These are phyloP conservation scores for Cardamine occulta DNA, from an alignment of 345 rosid species.

Conservation along the genomic window DNA sequence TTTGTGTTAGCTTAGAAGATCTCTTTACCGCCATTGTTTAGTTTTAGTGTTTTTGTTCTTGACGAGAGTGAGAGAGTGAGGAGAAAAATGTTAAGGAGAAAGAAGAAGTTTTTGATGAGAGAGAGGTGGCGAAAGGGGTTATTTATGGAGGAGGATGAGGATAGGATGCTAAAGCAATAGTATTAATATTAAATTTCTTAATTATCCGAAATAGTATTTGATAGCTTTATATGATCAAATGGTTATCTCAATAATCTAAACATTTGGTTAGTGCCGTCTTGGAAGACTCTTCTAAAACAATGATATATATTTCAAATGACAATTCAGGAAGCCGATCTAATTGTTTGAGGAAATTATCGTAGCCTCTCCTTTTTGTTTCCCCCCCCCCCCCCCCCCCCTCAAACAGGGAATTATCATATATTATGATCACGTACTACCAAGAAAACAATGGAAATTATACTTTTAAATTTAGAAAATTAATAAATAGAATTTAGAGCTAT, in stretches of 20 bases:
- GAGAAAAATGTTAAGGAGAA: constrained; percentile 11
- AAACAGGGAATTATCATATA: not conserved
- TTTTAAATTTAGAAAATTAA: not conserved
- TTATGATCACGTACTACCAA: not conserved
- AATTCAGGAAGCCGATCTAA: constrained; percentile 1
- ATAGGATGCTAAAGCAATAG: constrained; percentile 31
- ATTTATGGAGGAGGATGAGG: constrained; percentile 49
- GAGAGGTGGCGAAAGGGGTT: constrained; percentile 38
- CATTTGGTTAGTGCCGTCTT: constrained; percentile 35
- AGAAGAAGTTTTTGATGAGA: constrained; percentile 40
- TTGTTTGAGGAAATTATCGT: not conserved
- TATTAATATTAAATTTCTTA: constrained; percentile 23
- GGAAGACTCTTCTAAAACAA: constrained; percentile 33
- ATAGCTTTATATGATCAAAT: constrained; percentile 13
- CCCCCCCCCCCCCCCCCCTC: too few relatives aligned
- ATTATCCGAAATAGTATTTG: constrained; percentile 21
- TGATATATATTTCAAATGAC: constrained; percentile 20
- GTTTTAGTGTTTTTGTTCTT: not conserved
- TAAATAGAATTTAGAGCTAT: not conserved
- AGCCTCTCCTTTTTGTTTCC: not conserved
- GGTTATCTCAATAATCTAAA: constrained; percentile 20
- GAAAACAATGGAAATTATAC: not conserved
- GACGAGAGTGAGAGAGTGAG: constrained; percentile 28
- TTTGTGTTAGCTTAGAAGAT: constrained; percentile 61
- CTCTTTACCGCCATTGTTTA: constrained; percentile 65